These are phyloP conservation scores for Alternaria tenuissima DNA, from an alignment of 2,329 filamentous ascomycete species.

Conservation along the genomic window DNA sequence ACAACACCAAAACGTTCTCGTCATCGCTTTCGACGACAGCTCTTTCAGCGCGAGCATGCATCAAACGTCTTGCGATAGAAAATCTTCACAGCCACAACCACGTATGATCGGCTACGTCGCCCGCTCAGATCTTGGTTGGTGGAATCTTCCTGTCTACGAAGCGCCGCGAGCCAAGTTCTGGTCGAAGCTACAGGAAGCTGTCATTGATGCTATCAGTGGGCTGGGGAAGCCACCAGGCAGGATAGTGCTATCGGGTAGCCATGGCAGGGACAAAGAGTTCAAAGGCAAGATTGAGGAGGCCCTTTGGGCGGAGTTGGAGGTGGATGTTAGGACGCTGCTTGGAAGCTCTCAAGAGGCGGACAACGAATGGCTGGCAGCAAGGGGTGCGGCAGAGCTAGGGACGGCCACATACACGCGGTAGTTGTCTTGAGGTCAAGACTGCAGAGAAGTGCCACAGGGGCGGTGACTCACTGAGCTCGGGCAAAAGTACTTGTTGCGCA, in stretches of 20 bases:
- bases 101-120: conserved; percentile 14
- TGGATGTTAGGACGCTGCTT: conserved; percentile 28
- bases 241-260: conserved; percentile 35
- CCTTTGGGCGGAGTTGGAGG: conserved; percentile 30
- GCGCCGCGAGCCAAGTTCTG: conserved; percentile 32
- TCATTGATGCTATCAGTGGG: conserved; percentile 21
- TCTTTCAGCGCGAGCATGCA: conserved; percentile 36
- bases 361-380: conserved; percentile 25
- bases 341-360: conserved; percentile 17
- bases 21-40: conserved; percentile 37
- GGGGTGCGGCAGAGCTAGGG: conserved; percentile 34
- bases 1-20: conserved; percentile 28
- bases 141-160: conserved; percentile 34
- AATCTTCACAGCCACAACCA: conserved; percentile 17
- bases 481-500: not conserved
- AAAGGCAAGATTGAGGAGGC: conserved; percentile 28
- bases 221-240: conserved; percentile 25
- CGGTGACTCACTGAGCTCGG: not conserved
- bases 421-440: not conserved
- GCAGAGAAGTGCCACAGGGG: not conserved
- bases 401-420: not conserved
- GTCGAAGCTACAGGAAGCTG: conserved; percentile 31
- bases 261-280: conserved; percentile 34
- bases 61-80: conserved; percentile 10
- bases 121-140: conserved; percentile 36